These are phyloP conservation scores for Leishmania tarentolae DNA, from an alignment of 208 protist species.

Conservation along the genomic window DNA sequence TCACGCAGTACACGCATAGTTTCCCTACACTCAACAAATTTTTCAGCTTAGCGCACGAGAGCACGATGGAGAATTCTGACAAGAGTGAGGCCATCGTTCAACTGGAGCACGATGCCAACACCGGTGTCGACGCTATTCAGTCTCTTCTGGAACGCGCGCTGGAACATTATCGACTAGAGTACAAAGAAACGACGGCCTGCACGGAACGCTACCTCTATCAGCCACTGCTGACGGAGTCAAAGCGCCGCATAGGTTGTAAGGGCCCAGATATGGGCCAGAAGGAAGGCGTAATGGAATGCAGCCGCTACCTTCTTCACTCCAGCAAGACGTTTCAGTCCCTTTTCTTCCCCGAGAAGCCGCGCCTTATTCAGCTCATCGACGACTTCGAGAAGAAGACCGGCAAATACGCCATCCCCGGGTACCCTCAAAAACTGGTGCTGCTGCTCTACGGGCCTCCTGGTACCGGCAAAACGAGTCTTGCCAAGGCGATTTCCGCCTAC, in stretches of 20 bases:
- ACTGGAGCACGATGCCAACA: constrained; percentile 16
- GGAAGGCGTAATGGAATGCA: constrained; percentile 44
- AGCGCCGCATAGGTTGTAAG: constrained; percentile 8
- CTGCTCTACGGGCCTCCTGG: constrained; percentile 95
- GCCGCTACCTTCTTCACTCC: constrained; percentile 71
- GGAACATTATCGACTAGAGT: constrained; percentile 31
- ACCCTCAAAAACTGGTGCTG: constrained; percentile 87
- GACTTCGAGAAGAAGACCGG: constrained; percentile 80
- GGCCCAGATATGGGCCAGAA: constrained; percentile 7
- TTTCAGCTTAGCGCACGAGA: background rate
- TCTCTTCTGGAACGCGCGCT: constrained; percentile 16
- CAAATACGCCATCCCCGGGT: constrained; percentile 87
- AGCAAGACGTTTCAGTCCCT: constrained; percentile 91
- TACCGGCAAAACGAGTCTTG: constrained; percentile 94
- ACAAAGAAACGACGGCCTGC: constrained; percentile 41
- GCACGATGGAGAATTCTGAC: background rate
- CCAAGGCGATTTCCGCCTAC: constrained; percentile 88
- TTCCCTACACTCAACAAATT: constrained; percentile 14
- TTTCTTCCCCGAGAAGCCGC: constrained; percentile 88
- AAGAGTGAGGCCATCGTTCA: constrained; percentile 1
- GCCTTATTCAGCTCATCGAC: constrained; percentile 77
- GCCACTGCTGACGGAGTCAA: constrained; percentile 31
- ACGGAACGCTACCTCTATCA: constrained; percentile 72
- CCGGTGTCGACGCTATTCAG: constrained; percentile 23
- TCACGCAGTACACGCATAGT: constrained; percentile 23